Percentiles rank a stretch among this genome's conserved stretches.
These are phyloP conservation scores for Melocanna baccifera DNA, from an alignment of 176 grass and related monocot species.

Conservation along the genomic window DNA sequence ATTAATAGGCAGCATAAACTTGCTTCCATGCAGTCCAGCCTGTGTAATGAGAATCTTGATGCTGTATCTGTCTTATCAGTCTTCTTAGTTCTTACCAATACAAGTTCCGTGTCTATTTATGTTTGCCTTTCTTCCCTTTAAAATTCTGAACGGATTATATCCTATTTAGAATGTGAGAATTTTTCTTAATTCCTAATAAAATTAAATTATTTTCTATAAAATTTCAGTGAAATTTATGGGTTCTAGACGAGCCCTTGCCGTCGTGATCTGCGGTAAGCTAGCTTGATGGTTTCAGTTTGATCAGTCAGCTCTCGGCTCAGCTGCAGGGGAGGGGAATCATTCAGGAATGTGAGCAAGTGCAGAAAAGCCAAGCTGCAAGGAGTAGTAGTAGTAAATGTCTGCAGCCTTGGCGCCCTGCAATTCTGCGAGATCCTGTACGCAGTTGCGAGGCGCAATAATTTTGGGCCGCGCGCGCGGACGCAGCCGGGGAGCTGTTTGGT, in stretches of 20 bases:
- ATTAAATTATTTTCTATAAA: too few species aligned
- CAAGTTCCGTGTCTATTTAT: neutral
- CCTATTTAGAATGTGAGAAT: too few species aligned
- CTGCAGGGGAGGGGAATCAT: constrained; percentile 35
- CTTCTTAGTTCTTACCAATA: neutral
- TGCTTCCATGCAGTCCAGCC: constrained; percentile 27
- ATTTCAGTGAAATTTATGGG: too few species aligned
- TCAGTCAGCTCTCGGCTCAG: neutral
- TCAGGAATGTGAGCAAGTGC: constrained; percentile 8
- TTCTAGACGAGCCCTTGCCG: too few species aligned
- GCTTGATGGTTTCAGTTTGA: neutral
- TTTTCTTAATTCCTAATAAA: too few species aligned
- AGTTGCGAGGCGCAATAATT: constrained; percentile 10
- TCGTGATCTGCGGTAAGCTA: neutral
- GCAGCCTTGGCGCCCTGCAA: constrained; percentile 31
- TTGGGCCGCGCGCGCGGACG: too few species aligned
- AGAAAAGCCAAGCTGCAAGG: constrained; percentile 3
- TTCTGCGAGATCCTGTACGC: neutral
- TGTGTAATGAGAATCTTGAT: constrained; percentile 33
- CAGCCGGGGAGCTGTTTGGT: too few species aligned
- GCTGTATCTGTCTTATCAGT: neutral
- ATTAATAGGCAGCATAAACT: neutral
- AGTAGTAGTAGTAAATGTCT: neutral
- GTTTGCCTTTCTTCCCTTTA: neutral
- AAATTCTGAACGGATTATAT: neutral